These are phyloP conservation scores for Discostella stelligeroides DNA, from an alignment of 108 stramenopile genomes.

Conservation along the genomic window DNA sequence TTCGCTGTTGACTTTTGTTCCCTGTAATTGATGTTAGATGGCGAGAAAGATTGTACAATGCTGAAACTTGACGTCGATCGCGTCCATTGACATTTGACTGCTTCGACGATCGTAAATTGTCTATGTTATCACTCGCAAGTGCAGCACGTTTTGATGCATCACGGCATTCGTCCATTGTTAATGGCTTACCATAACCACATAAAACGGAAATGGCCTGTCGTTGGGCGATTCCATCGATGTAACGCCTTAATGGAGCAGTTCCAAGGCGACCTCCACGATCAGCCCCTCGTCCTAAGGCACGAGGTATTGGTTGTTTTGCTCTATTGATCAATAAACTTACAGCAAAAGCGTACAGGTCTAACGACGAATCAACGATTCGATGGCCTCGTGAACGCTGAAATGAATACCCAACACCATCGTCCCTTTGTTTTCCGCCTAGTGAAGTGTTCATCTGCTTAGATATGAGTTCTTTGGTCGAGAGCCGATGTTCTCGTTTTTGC, in stretches of 20 bases:
- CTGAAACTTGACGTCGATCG: constrained; percentile 39
- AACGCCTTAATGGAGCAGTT: constrained; percentile 82
- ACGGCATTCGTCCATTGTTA: constrained; percentile 65
- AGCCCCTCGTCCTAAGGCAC: constrained; percentile 57
- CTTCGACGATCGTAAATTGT: constrained; percentile 47
- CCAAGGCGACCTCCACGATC: constrained; percentile 67
- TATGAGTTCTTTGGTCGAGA: constrained; percentile 57
- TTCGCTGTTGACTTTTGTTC: constrained; percentile 15
- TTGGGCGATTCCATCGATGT: constrained; percentile 82
- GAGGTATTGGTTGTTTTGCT: constrained; percentile 61
- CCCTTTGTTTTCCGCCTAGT: constrained; percentile 30
- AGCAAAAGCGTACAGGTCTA: constrained; percentile 72
- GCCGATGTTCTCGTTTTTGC: constrained; percentile 62
- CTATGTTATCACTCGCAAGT: constrained; percentile 53
- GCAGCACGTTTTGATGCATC: constrained; percentile 55
- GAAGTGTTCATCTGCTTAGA: constrained; percentile 36
- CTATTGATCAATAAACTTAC: constrained; percentile 46
- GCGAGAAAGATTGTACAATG: constrained; percentile 38
- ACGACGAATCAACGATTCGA: constrained; percentile 71
- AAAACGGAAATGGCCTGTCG: constrained; percentile 74
- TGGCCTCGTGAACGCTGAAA: constrained; percentile 79
- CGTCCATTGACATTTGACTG: not conserved
- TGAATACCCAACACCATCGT: constrained; percentile 51
- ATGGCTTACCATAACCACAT: constrained; percentile 65
- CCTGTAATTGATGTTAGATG: constrained; percentile 39